Evolutionary conservation across 768 basidiomycete species (phyloP).

Genomic region (Leccinum rimulosum): DNA sequence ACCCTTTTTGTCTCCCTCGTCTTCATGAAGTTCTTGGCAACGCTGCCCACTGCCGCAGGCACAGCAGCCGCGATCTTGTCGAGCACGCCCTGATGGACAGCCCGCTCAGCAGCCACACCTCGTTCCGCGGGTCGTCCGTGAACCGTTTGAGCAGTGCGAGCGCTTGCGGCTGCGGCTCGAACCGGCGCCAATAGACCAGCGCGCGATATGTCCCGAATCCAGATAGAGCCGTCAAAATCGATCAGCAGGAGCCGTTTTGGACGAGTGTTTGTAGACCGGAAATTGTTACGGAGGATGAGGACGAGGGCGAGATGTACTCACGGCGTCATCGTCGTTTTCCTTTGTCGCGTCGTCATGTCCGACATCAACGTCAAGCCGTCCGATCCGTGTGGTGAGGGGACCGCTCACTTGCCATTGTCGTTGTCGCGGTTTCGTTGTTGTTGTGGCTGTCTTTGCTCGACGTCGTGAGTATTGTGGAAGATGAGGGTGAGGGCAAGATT

Average conservation of each 20-base stretch:
- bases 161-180: conserved; percentile 37
- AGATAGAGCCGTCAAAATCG: conserved; percentile 81
- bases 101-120: conserved; percentile 83
- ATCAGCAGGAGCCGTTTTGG: conserved; percentile 62
- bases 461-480: no score
- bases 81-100: conserved; percentile 59
- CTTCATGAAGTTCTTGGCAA: conserved; percentile 86
- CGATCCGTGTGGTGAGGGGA: no score
- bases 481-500: no score
- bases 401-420: no score
- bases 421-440: no score
- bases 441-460: no score
- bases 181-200: conserved; percentile 40
- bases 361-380: no score
- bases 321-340: no score
- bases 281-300: no score
- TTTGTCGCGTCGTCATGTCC: no score
- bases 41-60: conserved; percentile 65
- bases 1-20: conserved; percentile 36
- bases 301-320: no score
- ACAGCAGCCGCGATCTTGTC: conserved; percentile 59
- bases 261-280: conserved; percentile 53
- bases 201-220: conserved; percentile 56
- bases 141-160: conserved; percentile 55
- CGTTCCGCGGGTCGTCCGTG: conserved; percentile 62